These are phyloP conservation scores for Penicillium aurantiogriseum DNA, from an alignment of 2,329 filamentous ascomycete genomes.

Conservation along the genomic window DNA sequence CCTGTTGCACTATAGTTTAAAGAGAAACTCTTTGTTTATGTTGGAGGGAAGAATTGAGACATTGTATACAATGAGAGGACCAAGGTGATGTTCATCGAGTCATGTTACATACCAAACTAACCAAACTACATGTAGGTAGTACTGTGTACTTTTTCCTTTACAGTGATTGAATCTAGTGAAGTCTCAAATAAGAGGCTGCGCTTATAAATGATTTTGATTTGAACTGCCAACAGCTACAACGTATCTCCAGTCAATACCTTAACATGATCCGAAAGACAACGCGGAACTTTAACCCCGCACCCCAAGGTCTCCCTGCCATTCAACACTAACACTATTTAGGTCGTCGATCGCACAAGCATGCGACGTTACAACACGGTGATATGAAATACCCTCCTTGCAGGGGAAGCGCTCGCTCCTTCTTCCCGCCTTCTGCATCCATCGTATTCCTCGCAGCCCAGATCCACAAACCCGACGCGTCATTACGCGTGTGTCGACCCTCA, in stretches of 20 bases:
- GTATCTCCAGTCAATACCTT: background rate
- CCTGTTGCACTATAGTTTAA: no score
- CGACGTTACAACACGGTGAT: slow-evolving; percentile 5
- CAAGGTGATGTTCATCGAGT: no score
- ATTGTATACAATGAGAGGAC: no score
- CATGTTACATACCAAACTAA: no score
- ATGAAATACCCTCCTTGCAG: slow-evolving; percentile 6
- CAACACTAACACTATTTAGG: slow-evolving; percentile 3
- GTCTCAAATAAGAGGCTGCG: background rate
- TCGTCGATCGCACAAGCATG: slow-evolving; percentile 1
- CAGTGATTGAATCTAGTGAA: background rate
- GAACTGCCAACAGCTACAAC: background rate
- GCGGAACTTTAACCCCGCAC: slow-evolving; percentile 5
- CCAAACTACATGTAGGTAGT: no score
- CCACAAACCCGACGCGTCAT: background rate
- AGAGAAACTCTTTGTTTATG: no score
- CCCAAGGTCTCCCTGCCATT: background rate
- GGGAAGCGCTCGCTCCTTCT: background rate
- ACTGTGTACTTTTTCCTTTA: no score
- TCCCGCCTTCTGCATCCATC: background rate
- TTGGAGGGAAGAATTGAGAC: no score
- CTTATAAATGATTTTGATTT: background rate
- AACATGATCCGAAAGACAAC: background rate
- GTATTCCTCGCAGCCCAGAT: background rate
- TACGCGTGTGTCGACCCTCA: background rate